A percentile compares a stretch with the other conserved stretches of the same genome.
Evolutionary conservation across 805 yeast genomes (phyloP).

Genomic region (Millerozyma acaciae): DNA sequence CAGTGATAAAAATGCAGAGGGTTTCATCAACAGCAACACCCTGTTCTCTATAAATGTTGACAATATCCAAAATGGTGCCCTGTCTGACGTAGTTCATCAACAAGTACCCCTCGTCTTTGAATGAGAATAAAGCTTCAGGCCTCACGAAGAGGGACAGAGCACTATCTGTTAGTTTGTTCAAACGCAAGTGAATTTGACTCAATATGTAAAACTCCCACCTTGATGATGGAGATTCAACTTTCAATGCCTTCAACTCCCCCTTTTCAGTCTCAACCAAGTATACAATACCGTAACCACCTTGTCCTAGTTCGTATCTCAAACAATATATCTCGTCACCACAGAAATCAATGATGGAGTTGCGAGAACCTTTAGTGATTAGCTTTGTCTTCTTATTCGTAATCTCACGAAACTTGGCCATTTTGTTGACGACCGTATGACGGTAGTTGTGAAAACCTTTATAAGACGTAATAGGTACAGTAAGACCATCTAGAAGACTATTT

Average conservation of each 20-base stretch:
- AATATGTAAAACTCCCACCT: conserved; percentile 82
- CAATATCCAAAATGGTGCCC: conserved; percentile 71
- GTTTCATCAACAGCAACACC: conserved; percentile 50
- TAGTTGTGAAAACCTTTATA: conserved; percentile 33
- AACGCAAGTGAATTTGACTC: conserved; percentile 48
- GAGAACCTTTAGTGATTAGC: conserved; percentile 29
- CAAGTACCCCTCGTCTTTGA: conserved; percentile 64
- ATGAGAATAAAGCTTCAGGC: conserved; percentile 51
- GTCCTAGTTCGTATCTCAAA: conserved; percentile 58
- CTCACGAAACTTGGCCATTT: conserved; percentile 30
- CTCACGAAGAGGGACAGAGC: conserved; percentile 41
- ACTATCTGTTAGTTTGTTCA: conserved; percentile 9
- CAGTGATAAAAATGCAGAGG: conserved; percentile 57
- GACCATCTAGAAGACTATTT: conserved; percentile 30
- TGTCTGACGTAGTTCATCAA: conserved; percentile 60
- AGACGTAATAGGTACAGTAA: conserved; percentile 32
- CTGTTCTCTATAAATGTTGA: conserved; percentile 42
- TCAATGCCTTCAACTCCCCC: conserved; percentile 61
- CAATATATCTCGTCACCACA: conserved; percentile 44
- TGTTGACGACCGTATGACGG: conserved; percentile 23
- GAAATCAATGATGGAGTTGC: conserved; percentile 41
- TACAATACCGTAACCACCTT: conserved; percentile 79
- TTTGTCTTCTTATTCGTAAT: conserved; percentile 34
- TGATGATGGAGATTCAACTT: conserved; percentile 64
- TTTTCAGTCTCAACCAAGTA: conserved; percentile 60